Evolutionary conservation across 2,329 filamentous ascomycete species (phyloP), one percentile per base, ranked within the genome.

Genomic region (Fusarium floridanum): DNA sequence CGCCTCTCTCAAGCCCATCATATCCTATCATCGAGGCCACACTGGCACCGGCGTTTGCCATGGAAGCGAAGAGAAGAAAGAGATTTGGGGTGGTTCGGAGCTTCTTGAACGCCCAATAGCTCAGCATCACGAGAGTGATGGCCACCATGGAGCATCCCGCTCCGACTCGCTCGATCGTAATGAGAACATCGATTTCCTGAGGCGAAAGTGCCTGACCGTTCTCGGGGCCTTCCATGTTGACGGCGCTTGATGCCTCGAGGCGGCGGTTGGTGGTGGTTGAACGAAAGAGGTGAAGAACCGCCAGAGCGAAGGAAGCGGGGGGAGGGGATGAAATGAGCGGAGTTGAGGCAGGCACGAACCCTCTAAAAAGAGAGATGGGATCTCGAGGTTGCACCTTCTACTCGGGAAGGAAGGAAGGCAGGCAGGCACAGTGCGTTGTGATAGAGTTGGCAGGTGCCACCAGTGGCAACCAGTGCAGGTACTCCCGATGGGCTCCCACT

Each of bases 21-120:
- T 91, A 90, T 1, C 92, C 92, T 64, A 95, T 93, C 61, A 95
- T 85, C 27, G 93, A 94, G 9, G 92, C 93, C 36, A 87, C 83
- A 69, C 88, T 89, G 22, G 89, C 89, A 5, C 88, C 88, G 3
- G 89, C 83, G 70, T 84, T 83, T 56, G 82, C 82, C n/a, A 83
- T 71, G 17, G 81, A 82, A 1, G 82, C 83, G 64, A 81, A 79
- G 7, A 84, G 70, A 10, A 84, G 79, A 53, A 84, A 91, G 0
- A 88, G 86, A 71, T 91, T 91, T 0, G 88, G 89, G 0, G 90
- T 88, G 4, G 88, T 89, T 11, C 88, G 85, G 16, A 91, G 81
- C 22, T 85, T 84, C 75, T 86, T 88, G 79, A 88, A 88, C 3
- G 83, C 32, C 39, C 83, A 80, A 68, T 86, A 91, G 8, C 87